Base-by-base conservation (phyloP, 495 filamentous ascomycete species). In the Amorphotheca resinae region DNA sequence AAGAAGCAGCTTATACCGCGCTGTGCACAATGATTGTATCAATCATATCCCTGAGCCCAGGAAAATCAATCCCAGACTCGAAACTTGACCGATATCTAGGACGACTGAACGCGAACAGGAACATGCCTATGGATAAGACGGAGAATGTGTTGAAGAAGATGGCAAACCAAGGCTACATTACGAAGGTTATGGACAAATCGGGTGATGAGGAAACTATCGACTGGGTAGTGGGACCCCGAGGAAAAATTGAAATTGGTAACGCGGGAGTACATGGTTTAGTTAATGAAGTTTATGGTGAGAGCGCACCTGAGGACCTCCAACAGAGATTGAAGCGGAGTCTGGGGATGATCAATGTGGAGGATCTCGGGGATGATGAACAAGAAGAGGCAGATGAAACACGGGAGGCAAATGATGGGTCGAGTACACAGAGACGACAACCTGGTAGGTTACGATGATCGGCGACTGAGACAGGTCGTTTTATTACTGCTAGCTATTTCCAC, bases 221-320 rank as follows among this genome's bases (percentile, higher is more conserved):
- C 38, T 94, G 78, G 64, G 73, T 81, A 45, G 70, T 93, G 20
- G 87, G 87, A 2, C 80, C 84, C 22, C 69, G 91, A 25, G 91
- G 87, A 11, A 95, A 84, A 63, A 65, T 84, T 9, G 91, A 98
- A 57, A 79, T 98, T 23, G 81, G 79, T 2, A 73, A 74, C 41
- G 67, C 73, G 22, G 82, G 78, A 11, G 79, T 93, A 22, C 73
- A 76, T 11, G 74, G 73, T 1, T 54, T 96, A 38, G 76, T 89
- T 2, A 71, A 71, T 41, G 64, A 73, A 42, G 63, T 78, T 22
- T 77, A 73, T 59, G 72, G 68, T 0, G 44, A 53, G 22, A 59
- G 62, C 6, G 56, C 58, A 21, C 65, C 58, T 6, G 62, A 67
- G 3, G 71, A 75, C 38, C 54, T 80, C 17, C 65, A 73, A 38